Evolutionary conservation across 2,329 filamentous ascomycete genomes (phyloP).

Genomic region (Ceratocystis huliohia): DNA sequence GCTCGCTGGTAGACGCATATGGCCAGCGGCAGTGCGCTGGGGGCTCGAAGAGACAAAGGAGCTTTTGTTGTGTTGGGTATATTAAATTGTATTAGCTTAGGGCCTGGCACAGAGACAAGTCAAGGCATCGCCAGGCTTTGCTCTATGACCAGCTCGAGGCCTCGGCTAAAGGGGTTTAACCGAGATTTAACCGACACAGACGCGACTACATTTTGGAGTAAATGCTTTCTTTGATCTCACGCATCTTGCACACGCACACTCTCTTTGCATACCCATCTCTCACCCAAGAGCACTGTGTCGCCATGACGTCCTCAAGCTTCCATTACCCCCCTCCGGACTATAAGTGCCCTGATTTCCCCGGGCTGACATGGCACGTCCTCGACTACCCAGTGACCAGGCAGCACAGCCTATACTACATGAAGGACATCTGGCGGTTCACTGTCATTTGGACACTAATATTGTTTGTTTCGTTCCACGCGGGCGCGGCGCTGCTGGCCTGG

Average conservation of each 20-base stretch:
- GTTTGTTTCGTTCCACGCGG: conserved; percentile 61
- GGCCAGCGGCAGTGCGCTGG: not conserved
- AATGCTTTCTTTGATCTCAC: not conserved
- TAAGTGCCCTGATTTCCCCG: conserved; percentile 59
- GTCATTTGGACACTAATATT: conserved; percentile 74
- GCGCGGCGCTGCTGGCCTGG: conserved; percentile 58
- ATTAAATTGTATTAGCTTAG: too few relatives aligned
- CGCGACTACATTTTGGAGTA: not conserved
- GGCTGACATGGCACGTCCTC: conserved; percentile 60
- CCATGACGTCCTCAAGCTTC: conserved; percentile 7
- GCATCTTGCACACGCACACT: not conserved
- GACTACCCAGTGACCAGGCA: conserved; percentile 31
- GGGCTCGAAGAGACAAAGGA: not conserved
- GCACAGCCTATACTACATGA: conserved; percentile 56
- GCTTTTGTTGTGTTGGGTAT: too few relatives aligned
- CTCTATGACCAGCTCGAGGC: not conserved
- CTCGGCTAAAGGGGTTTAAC: not conserved
- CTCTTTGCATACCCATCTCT: not conserved
- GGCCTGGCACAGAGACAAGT: too few relatives aligned
- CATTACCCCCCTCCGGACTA: conserved; percentile 41
- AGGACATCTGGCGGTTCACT: conserved; percentile 79
- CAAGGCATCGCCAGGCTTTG: too few relatives aligned
- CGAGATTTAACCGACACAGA: conserved; percentile 3
- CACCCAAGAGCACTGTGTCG: not conserved
- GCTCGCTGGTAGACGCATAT: not conserved